A percentile compares a stretch with the other conserved stretches of the same genome.
Conservation (phyloP, 495 filamentous ascomycete species). For the Talaromyces ruber region DNA sequence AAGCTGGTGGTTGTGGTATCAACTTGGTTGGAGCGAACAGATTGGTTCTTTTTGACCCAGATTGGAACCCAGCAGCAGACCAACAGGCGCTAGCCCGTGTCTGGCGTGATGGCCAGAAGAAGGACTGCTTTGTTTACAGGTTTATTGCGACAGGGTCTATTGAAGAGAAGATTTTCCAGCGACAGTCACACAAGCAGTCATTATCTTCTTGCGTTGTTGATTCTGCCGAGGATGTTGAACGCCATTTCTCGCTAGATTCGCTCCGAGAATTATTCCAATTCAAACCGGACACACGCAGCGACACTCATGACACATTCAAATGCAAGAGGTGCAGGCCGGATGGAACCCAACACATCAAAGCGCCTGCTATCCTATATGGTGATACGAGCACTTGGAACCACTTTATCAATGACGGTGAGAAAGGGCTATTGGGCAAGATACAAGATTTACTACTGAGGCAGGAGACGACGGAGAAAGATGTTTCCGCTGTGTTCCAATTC, state of each 20-base stretch:
- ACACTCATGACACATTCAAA: conserved; percentile 98
- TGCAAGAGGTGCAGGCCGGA: conserved; percentile 91
- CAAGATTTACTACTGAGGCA: conserved; percentile 89
- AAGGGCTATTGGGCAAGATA: conserved; percentile 63
- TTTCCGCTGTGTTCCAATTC: conserved; percentile 96
- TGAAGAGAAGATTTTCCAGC: conserved; percentile 99
- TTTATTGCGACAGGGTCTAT: conserved; percentile 98
- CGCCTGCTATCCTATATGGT: conserved; percentile 89
- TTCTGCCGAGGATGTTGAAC: conserved; percentile 90
- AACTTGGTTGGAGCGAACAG: conserved; percentile 97
- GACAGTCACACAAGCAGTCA: conserved; percentile 96
- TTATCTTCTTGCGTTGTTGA: conserved; percentile 97
- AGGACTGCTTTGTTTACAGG: conserved; percentile 98
- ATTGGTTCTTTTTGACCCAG: conserved; percentile 93
- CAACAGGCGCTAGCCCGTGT: conserved; percentile 96
- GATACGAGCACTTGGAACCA: conserved; percentile 99
- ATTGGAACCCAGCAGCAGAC: conserved; percentile 98
- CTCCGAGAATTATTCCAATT: conserved; percentile 92
- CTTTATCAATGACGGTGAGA: conserved; percentile 69
- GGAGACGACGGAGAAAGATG: conserved; percentile 68
- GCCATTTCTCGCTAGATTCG: conserved; percentile 86
- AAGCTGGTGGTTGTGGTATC: conserved; percentile 93
- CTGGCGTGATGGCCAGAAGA: conserved; percentile 98
- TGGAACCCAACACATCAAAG: conserved; percentile 78
- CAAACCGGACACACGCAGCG: conserved; percentile 70